phyloP scores from a whole-genome alignment of 73 alveolate genomes.

The Vitrella brassicaformis region DNA sequence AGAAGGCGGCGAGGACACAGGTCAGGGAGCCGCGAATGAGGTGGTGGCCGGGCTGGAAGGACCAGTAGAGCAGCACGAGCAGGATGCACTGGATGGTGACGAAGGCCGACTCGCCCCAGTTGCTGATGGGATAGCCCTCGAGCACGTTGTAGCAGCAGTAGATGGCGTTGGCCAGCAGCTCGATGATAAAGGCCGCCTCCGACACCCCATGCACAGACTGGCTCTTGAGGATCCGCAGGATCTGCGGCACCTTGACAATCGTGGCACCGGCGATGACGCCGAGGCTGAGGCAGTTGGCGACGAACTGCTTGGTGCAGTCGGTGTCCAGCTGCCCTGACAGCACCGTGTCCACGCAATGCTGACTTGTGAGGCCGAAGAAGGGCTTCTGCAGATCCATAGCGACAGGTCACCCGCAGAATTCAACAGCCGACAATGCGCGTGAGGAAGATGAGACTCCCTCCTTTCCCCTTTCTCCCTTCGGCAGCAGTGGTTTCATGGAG shows the following conservation, averaged over 20 bases:
- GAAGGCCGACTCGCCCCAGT: not conserved
- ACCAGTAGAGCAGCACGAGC: not conserved
- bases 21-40: not conserved
- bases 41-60: not conserved
- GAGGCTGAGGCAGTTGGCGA: no score
- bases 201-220: not conserved
- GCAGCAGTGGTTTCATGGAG: no score
- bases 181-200: not conserved
- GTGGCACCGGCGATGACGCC: not conserved
- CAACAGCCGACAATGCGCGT: no score
- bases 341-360: no score
- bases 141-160: not conserved
- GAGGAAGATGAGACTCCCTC: no score
- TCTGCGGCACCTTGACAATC: not conserved
- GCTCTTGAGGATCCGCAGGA: not conserved
- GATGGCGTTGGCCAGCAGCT: not conserved
- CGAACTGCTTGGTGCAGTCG: no score
- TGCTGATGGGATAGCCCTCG: not conserved
- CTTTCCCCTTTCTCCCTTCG: no score
- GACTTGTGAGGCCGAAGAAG: no score
- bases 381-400: no score
- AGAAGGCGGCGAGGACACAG: no score
- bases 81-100: not conserved
- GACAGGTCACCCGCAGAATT: no score
- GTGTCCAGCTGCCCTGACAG: no score